Percentiles rank a stretch among this genome's conserved stretches.
phyloP scores from a whole-genome alignment of 331 rosid species.

The Erythrophleum ivorense region DNA sequence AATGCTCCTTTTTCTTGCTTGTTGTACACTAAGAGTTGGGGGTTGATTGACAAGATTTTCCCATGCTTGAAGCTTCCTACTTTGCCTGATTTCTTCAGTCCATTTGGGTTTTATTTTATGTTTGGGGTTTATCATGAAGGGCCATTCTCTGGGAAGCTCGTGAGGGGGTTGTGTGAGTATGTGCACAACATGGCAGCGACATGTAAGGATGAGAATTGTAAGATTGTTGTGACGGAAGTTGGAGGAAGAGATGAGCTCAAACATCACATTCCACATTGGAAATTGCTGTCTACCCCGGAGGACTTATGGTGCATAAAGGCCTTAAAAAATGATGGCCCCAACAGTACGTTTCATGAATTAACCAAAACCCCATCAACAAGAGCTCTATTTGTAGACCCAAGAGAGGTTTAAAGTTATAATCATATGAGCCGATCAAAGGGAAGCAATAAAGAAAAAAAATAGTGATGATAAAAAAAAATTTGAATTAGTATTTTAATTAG shows the following conservation, averaged over 20 bases:
- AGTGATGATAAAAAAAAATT: background rate
- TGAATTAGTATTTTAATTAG: background rate
- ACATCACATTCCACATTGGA: slow-evolving; percentile 72
- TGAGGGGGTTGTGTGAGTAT: slow-evolving; percentile 51
- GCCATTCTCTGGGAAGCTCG: slow-evolving; percentile 59
- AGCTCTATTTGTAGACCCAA: slow-evolving; percentile 85
- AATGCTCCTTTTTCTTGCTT: slow-evolving; percentile 70
- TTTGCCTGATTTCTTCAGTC: slow-evolving; percentile 63
- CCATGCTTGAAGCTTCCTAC: slow-evolving; percentile 65
- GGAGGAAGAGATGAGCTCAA: slow-evolving; percentile 51
- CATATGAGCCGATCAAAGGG: background rate
- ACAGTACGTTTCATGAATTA: slow-evolving; percentile 35
- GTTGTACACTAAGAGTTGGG: slow-evolving; percentile 59
- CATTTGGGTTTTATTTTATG: slow-evolving; percentile 72
- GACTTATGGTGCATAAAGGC: slow-evolving; percentile 85
- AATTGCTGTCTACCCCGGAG: slow-evolving; percentile 64
- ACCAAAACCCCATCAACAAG: slow-evolving; percentile 56
- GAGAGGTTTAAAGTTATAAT: slow-evolving; percentile 62
- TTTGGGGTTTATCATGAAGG: slow-evolving; percentile 66
- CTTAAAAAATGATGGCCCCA: slow-evolving; percentile 51
- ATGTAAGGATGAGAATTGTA: slow-evolving; percentile 51
- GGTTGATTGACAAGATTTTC: slow-evolving; percentile 55
- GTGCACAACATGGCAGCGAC: slow-evolving; percentile 66
- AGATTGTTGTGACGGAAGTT: slow-evolving; percentile 65
- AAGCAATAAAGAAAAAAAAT: background rate